phyloP scores from a whole-genome alignment of 495 filamentous ascomycete genomes.

The Trichoderma virens region DNA sequence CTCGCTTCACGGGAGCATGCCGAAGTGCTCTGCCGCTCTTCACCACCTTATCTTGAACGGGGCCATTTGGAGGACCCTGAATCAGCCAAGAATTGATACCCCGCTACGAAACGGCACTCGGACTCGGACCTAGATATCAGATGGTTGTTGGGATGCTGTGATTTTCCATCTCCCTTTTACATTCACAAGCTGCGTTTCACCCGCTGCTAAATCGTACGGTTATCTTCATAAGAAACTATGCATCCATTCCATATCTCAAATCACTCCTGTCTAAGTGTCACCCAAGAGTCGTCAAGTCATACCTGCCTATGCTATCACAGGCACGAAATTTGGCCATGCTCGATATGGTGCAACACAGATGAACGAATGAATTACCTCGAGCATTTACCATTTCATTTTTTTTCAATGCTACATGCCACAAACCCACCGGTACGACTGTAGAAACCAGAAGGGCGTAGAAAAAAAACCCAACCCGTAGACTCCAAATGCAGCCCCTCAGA shows the following conservation, averaged over 20 bases:
- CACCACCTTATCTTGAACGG: slow-evolving; percentile 50
- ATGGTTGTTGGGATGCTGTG: no score
- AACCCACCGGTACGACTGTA: slow-evolving; percentile 24
- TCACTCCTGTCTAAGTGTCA: no score
- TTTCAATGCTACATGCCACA: slow-evolving; percentile 49
- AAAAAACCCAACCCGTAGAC: slow-evolving; percentile 49
- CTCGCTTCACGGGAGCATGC: slow-evolving; percentile 38
- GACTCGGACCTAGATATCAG: no score
- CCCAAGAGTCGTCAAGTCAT: no score
- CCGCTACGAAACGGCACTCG: no score
- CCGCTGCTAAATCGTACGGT: no score
- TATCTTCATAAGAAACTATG: no score
- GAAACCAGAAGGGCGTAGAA: slow-evolving; percentile 37
- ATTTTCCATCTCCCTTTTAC: no score
- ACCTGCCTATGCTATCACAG: no score
- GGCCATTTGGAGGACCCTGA: slow-evolving; percentile 53
- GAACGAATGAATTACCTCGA: slow-evolving; percentile 9
- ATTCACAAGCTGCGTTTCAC: no score
- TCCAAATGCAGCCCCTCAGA: slow-evolving; percentile 47
- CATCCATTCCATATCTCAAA: no score
- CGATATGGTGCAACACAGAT: not conserved
- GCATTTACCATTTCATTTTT: slow-evolving; percentile 13
- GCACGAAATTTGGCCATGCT: not conserved
- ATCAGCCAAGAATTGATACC: slow-evolving; percentile 29
- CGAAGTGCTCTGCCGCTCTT: slow-evolving; percentile 50